A percentile compares a stretch with the other conserved stretches of the same genome.
Conservation (phyloP, 2,329 filamentous ascomycete genomes). For the Nannizziopsis arthrosporioides region DNA sequence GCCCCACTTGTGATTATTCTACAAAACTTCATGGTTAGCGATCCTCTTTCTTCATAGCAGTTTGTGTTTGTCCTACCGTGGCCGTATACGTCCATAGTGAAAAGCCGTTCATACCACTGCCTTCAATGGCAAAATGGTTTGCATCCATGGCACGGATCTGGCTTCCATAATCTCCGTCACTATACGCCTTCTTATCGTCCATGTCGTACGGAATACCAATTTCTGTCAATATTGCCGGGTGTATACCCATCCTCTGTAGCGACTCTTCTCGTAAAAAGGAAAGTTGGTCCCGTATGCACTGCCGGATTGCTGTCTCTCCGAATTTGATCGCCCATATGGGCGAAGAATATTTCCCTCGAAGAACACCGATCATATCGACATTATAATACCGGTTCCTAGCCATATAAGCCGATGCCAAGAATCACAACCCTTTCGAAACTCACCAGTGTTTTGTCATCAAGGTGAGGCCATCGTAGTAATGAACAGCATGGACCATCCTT, state of each 20-base stretch:
- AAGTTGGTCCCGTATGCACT: conserved; percentile 82
- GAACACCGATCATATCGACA: conserved; percentile 82
- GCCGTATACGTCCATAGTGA: conserved; percentile 80
- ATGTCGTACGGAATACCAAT: conserved; percentile 98
- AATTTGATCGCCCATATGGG: conserved; percentile 88
- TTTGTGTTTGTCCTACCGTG: conserved; percentile 40
- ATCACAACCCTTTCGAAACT: conserved; percentile 10
- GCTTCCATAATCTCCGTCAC: conserved; percentile 86
- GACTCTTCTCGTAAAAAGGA: conserved; percentile 75
- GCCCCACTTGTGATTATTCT: conserved; percentile 80
- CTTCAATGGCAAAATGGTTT: conserved; percentile 87
- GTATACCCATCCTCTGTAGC: conserved; percentile 72
- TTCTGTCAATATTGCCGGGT: conserved; percentile 82
- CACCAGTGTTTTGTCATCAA: conserved; percentile 94
- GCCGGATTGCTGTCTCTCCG: conserved; percentile 85
- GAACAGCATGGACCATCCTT: conserved; percentile 81
- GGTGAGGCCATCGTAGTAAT: conserved; percentile 95
- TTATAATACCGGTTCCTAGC: conserved; percentile 81
- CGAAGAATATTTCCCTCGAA: conserved; percentile 76
- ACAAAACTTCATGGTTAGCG: conserved; percentile 5
- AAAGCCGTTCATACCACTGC: conserved; percentile 69
- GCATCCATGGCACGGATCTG: conserved; percentile 90
- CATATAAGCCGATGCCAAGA: conserved; percentile 5
- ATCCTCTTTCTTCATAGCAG: background rate
- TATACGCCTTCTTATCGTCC: conserved; percentile 92